Evolutionary conservation across 148 eudicot species (phyloP).

Genomic region (Cornus controversa): DNA sequence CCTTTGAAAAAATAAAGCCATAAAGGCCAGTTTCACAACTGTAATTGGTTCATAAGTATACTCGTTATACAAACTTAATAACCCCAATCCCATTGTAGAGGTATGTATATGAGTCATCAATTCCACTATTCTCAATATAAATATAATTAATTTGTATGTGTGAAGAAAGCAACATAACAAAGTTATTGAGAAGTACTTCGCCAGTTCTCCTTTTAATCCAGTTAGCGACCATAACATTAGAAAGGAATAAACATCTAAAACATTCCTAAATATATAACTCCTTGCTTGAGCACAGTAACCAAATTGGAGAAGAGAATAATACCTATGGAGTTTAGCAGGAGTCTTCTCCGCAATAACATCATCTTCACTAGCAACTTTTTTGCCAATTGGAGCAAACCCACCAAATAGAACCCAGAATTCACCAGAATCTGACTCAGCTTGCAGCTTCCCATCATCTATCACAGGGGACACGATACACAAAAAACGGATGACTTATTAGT

Average conservation of each 20-base stretch:
- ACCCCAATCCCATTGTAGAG: not conserved
- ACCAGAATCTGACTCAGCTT: conserved; percentile 96
- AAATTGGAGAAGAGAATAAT: conserved; percentile 7
- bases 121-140: not conserved
- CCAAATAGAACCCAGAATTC: conserved; percentile 98
- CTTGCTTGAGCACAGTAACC: not conserved
- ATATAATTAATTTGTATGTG: not conserved
- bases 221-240: not conserved
- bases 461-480: conserved; percentile 5
- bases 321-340: conserved; percentile 77
- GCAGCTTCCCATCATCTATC: conserved; percentile 93
- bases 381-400: conserved; percentile 98
- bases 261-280: not conserved
- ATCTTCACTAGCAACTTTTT: conserved; percentile 83
- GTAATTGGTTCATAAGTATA: not conserved
- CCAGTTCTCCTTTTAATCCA: not conserved
- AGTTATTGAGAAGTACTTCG: not conserved
- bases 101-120: not conserved
- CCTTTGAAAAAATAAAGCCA: not conserved
- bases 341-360: conserved; percentile 76
- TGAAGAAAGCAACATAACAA: not conserved
- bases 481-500: not conserved
- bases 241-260: not conserved
- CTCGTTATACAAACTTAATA: not conserved
- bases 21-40: not conserved